These are phyloP conservation scores for Aspergillus olivimuriae DNA, from an alignment of 495 filamentous ascomycete species.

Conservation along the genomic window DNA sequence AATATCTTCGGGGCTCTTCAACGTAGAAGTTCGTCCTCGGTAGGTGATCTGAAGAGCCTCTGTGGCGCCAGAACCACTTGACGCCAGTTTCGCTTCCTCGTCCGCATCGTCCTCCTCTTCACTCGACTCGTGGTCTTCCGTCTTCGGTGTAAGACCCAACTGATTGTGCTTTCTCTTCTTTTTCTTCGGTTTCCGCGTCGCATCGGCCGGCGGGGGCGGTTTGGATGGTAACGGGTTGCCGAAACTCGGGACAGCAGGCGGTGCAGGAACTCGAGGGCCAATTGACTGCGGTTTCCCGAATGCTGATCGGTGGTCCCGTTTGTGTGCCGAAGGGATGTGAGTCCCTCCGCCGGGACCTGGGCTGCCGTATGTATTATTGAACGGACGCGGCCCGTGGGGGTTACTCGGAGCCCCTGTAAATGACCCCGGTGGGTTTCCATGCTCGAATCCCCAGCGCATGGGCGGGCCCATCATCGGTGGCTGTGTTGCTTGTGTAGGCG, in stretches of 20 bases:
- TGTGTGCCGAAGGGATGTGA: slow-evolving; percentile 25
- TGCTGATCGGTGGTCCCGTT: slow-evolving; percentile 36
- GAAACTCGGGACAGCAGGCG: slow-evolving; percentile 57
- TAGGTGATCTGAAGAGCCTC: slow-evolving; percentile 39
- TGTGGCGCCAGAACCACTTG: slow-evolving; percentile 17
- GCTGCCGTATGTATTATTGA: slow-evolving; percentile 42
- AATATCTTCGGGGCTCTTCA: slow-evolving; percentile 60
- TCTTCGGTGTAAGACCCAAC: slow-evolving; percentile 70
- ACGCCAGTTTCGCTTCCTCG: slow-evolving; percentile 53
- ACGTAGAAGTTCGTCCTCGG: slow-evolving; percentile 32
- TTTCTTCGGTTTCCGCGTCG: slow-evolving; percentile 52
- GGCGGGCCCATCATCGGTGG: slow-evolving; percentile 52
- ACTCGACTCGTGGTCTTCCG: slow-evolving; percentile 65
- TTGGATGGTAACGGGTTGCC: slow-evolving; percentile 54
- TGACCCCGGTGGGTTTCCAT: slow-evolving; percentile 16
- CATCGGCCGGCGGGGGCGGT: slow-evolving; percentile 45
- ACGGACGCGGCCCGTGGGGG: slow-evolving; percentile 34
- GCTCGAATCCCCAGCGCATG: slow-evolving; percentile 52
- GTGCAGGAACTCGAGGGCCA: slow-evolving; percentile 38
- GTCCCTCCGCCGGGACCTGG: slow-evolving; percentile 31
- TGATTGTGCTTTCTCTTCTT: slow-evolving; percentile 74
- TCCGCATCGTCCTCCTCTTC: slow-evolving; percentile 66
- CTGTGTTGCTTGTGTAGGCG: slow-evolving; percentile 26
- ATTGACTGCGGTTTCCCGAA: slow-evolving; percentile 36
- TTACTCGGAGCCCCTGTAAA: slow-evolving; percentile 19